Conservation (phyloP, 2,329 filamentous ascomycete species). For the Hypoxylon sp. region DNA sequence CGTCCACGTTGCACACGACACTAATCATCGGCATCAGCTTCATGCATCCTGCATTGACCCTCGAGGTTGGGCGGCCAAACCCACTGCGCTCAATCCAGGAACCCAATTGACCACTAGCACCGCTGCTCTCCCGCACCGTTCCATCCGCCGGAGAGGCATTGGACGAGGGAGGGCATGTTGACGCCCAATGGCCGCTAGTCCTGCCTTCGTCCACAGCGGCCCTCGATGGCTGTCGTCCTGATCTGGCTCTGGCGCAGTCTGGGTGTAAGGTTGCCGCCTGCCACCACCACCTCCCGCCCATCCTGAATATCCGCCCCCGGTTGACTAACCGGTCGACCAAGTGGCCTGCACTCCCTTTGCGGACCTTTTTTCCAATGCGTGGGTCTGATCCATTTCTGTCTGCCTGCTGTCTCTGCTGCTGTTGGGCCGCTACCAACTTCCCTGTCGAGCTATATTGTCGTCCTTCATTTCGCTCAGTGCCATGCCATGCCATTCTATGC, state of each 20-base stretch:
- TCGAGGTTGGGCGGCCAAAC: constrained; percentile 40
- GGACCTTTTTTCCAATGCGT: constrained; percentile 28
- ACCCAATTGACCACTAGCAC: constrained; percentile 30
- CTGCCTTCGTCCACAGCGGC: not conserved
- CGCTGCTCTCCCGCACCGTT: constrained; percentile 15
- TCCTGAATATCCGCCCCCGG: constrained; percentile 25
- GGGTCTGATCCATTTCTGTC: constrained; percentile 34
- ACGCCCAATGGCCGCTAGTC: constrained; percentile 37
- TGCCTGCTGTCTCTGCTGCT: constrained; percentile 28
- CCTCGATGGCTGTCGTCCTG: not conserved
- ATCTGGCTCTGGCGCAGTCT: not conserved
- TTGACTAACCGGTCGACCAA: constrained; percentile 21
- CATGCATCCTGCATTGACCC: constrained; percentile 40
- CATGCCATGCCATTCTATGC: too few species aligned
- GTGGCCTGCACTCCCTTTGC: constrained; percentile 34
- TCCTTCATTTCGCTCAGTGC: constrained; percentile 24
- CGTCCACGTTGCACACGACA: constrained; percentile 49
- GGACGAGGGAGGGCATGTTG: constrained; percentile 30
- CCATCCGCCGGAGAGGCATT: constrained; percentile 17
- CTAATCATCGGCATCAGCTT: constrained; percentile 39
- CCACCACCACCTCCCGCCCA: constrained; percentile 22
- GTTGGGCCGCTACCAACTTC: constrained; percentile 39
- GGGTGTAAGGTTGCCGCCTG: constrained; percentile 1
- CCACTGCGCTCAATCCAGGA: constrained; percentile 43
- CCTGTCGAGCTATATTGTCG: constrained; percentile 27